Evolutionary conservation across 495 filamentous ascomycete species (phyloP), one percentile per base, ranked within the genome.

Genomic region (Margaritispora aquatica): DNA sequence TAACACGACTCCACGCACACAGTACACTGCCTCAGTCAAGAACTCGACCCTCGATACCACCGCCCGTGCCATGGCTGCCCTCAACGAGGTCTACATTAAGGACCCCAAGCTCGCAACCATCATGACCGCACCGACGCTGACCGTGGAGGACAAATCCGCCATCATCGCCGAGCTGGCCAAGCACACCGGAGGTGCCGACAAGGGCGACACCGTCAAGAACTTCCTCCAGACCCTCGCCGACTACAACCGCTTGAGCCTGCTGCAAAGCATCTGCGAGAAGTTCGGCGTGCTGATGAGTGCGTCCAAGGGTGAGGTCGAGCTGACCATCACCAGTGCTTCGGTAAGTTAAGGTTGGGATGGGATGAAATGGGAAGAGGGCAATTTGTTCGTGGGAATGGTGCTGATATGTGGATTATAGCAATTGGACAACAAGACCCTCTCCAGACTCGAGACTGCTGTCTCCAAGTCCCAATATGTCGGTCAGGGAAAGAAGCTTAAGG

Each of bases 21-120:
- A 98, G 94, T 98, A 95, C 83, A 97, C 92, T 51, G 94, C 94
- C 55, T 88, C 92, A 66, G 86, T 85, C 70, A 98, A 97, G 81
- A 84, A 84, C 57, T 82, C 84, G 41, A 71, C 84, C 63, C 89
- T 98, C 71, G 95, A 98, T 62, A 77, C 81, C 69, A 88, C 85
- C 66, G 83, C 92, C 64, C 87, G 82, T 72, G 84, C 88, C 59
- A 80, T 98, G 61, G 76, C 77, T 67, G 74, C 73, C 62, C 86
- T 98, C 69, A 76, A 80, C 72, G 77, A 77, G 54, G 77, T 88
- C 63, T 80, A 95, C 75, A 79, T 87, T 75, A 87, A 82, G 73
- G 92, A 97, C 74, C 55, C 78, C 58, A 95, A 92, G 79, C 87
- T 97, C 19, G 75, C 71, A 61, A 65, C 69, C 63, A 87, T 96